Percentiles rank a stretch among this genome's conserved stretches.
Conservation (phyloP, 352 stramenopile species). For the Phytophthora cactorum region DNA sequence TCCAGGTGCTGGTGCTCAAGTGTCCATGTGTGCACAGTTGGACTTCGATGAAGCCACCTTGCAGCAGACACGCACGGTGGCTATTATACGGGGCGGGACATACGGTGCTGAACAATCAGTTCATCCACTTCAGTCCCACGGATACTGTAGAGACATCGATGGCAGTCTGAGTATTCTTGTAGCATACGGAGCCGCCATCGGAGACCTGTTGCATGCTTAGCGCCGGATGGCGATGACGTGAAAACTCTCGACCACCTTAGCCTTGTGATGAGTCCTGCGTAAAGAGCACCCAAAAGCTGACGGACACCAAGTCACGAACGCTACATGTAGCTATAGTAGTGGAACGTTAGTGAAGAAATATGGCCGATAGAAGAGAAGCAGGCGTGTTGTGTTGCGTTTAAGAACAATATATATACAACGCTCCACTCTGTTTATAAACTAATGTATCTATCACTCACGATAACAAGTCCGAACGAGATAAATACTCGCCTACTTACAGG, state of each 20-base stretch:
- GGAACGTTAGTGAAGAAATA: background rate
- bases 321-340: background rate
- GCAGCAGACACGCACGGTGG: slow-evolving; percentile 8
- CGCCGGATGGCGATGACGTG: slow-evolving; percentile 29
- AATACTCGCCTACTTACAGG: slow-evolving; percentile 26
- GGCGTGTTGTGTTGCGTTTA: slow-evolving; percentile 24
- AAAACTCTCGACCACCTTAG: slow-evolving; percentile 22
- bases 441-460: slow-evolving; percentile 48
- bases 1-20: background rate
- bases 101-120: slow-evolving; percentile 34
- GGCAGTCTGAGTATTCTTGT: slow-evolving; percentile 11
- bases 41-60: slow-evolving; percentile 22
- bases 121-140: slow-evolving; percentile 26
- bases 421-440: slow-evolving; percentile 46
- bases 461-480: slow-evolving; percentile 26
- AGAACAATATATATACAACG: slow-evolving; percentile 41
- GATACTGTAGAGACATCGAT: slow-evolving; percentile 24
- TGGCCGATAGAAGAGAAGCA: slow-evolving; percentile 7
- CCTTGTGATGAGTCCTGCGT: slow-evolving; percentile 24
- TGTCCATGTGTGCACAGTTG: slow-evolving; percentile 11
- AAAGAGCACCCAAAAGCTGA: background rate
- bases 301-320: background rate
- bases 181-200: slow-evolving; percentile 28
- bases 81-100: slow-evolving; percentile 10
- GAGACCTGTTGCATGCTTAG: slow-evolving; percentile 32